These are phyloP conservation scores for Phytophthora ramorum DNA, from an alignment of 352 stramenopile species.

Conservation along the genomic window DNA sequence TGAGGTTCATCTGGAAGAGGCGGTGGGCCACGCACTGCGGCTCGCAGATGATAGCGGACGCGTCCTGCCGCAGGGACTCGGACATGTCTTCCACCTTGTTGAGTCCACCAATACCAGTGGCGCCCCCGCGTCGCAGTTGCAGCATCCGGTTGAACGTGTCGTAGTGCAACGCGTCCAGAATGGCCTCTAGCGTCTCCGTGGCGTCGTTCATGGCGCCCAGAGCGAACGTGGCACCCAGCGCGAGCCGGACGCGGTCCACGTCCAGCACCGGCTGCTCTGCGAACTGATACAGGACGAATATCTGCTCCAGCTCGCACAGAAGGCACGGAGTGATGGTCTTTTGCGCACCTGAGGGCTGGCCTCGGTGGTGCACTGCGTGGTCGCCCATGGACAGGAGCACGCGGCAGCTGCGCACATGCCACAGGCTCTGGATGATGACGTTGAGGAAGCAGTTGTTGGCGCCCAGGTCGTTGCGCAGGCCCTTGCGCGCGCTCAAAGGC, in stretches of 20 bases:
- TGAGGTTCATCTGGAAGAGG: slow-evolving; percentile 89
- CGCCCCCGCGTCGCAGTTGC: slow-evolving; percentile 41
- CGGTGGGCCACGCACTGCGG: slow-evolving; percentile 83
- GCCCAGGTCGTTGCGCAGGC: slow-evolving; percentile 83
- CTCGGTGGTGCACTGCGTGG: slow-evolving; percentile 78
- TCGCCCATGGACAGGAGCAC: slow-evolving; percentile 81
- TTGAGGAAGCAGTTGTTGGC: slow-evolving; percentile 94
- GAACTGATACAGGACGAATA: slow-evolving; percentile 89
- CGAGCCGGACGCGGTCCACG: slow-evolving; percentile 74
- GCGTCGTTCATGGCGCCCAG: slow-evolving; percentile 89
- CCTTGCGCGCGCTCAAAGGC: slow-evolving; percentile 71
- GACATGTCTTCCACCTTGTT: slow-evolving; percentile 49
- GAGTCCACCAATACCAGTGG: background rate
- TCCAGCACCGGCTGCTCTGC: slow-evolving; percentile 77
- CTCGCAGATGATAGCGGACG: slow-evolving; percentile 74
- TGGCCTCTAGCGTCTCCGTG: slow-evolving; percentile 84
- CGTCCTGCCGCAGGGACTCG: slow-evolving; percentile 62
- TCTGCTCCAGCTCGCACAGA: slow-evolving; percentile 86
- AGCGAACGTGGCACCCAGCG: slow-evolving; percentile 67
- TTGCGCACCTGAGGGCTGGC: slow-evolving; percentile 4
- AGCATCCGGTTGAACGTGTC: slow-evolving; percentile 85
- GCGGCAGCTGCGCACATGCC: slow-evolving; percentile 88
- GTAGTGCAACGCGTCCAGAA: slow-evolving; percentile 79
- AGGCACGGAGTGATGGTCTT: slow-evolving; percentile 50
- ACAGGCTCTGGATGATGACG: slow-evolving; percentile 92